Evolutionary conservation across 1,139 yeast genomes (phyloP), one percentile per base, ranked within the genome.

Genomic region (Zygoascus sp.): DNA sequence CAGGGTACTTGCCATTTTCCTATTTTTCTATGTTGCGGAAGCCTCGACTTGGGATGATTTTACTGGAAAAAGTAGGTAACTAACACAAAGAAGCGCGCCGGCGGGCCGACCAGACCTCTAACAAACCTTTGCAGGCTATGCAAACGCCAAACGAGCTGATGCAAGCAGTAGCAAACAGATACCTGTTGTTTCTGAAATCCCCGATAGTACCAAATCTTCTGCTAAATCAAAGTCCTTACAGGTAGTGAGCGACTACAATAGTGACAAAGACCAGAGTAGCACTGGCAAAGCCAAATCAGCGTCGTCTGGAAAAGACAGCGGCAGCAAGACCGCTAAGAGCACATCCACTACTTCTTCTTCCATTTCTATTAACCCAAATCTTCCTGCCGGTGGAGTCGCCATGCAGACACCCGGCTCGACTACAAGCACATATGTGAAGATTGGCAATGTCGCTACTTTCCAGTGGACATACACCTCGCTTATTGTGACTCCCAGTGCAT

Each of bases 401-500:
- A 49, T 70, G 51, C 40, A 55, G 8, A 59, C 66, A 8, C 74
- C 74, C 0, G 58, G 56, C 2, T 51, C 67, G 3, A 65, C 70
- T 9, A 51, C 62, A 2, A 44, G 59, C 8, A 65, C 71, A 1
- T 70, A 69, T 49, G 57, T 69, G 50, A 67, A 67, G 51, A 57
- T 66, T 35, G 74, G 74, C 3, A 63, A 63, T 13, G 52, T 56
- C 32, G 73, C 72, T 10, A 68, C 74, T 11, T 70, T 70, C 50
- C 59, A 64, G 22, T 69, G 74, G 74, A 56, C 63, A 28, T 69
- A 65, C 50, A 67, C 73, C 20, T 59, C 63, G 38, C 58, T 69
- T 11, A 46, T 53, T 1, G 60, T 66, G 19, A 63, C 70, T 7
- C 74, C 74, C 1, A 52, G 59, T 19, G 63, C 64, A 1, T 48